Evolutionary conservation across 1,284 basidiomycete genomes (phyloP).

Genomic region (Melampsora americana): DNA sequence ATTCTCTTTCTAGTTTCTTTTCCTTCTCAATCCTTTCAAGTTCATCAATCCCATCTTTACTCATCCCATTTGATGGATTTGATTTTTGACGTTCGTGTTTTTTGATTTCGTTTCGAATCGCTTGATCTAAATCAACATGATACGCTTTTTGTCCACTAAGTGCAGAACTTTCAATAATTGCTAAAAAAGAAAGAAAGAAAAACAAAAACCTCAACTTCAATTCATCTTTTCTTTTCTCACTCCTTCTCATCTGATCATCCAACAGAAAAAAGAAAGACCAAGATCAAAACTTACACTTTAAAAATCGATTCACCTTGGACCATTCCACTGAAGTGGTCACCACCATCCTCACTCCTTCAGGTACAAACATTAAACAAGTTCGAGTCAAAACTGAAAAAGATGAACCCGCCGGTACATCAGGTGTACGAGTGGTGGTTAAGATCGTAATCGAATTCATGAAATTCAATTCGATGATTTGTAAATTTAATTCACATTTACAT

Average conservation of each 20-base stretch:
- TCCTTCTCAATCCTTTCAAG: background rate
- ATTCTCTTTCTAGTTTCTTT: background rate
- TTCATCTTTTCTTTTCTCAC: too few species aligned
- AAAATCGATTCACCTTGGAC: constrained; percentile 52
- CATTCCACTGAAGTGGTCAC: constrained; percentile 93
- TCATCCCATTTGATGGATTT: too few species aligned
- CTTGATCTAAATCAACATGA: constrained; percentile 18
- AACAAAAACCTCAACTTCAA: too few species aligned
- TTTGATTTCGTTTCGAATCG: background rate
- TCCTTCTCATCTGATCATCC: too few species aligned
- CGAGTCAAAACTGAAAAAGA: constrained; percentile 89
- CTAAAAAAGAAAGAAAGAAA: too few species aligned
- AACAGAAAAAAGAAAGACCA: background rate
- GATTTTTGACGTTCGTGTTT: too few species aligned
- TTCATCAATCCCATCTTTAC: too few species aligned
- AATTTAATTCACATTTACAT: constrained; percentile 16
- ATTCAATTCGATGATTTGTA: constrained; percentile 11
- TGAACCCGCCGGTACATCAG: constrained; percentile 87
- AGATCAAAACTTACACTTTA: constrained; percentile 9
- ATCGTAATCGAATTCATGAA: constrained; percentile 15
- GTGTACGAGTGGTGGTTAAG: constrained; percentile 59
- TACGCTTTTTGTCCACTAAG: constrained; percentile 29
- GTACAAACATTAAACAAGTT: constrained; percentile 93
- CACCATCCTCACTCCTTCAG: constrained; percentile 70
- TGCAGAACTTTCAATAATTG: constrained; percentile 28